phyloP scores from a whole-genome alignment of 2,329 filamentous ascomycete genomes.

The Penicillium sp. region DNA sequence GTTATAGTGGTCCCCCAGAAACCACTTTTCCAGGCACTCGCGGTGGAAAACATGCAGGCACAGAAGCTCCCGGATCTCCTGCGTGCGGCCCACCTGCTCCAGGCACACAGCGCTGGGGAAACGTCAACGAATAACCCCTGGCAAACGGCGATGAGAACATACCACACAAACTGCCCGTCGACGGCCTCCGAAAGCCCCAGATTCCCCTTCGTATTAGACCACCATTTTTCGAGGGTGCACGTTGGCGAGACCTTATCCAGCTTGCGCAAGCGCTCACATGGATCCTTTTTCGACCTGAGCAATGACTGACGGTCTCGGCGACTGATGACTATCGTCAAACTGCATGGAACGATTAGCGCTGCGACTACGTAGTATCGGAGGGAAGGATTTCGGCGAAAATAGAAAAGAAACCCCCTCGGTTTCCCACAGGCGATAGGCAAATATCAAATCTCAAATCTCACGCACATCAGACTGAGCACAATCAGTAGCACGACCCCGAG shows the following conservation, averaged over 20 bases:
- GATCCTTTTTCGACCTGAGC: conserved; percentile 24
- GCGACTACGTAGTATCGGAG: conserved; percentile 5
- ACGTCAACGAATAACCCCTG: not conserved
- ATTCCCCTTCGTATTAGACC: conserved; percentile 35
- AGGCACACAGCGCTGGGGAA: conserved; percentile 38
- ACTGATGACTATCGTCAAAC: conserved; percentile 37
- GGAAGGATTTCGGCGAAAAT: conserved; percentile 1
- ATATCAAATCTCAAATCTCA: conserved; percentile 3
- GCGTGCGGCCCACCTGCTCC: conserved; percentile 37
- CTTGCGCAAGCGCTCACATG: conserved; percentile 35
- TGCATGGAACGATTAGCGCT: conserved; percentile 11
- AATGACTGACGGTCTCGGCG: conserved; percentile 29
- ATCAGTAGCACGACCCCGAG: conserved; percentile 35
- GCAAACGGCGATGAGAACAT: conserved; percentile 9
- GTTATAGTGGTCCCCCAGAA: conserved; percentile 40
- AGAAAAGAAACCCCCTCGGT: not conserved
- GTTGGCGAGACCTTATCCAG: conserved; percentile 40
- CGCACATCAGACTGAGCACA: conserved; percentile 36
- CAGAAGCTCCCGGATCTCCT: conserved; percentile 41
- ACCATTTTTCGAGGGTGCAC: conserved; percentile 41
- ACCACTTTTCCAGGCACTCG: conserved; percentile 45
- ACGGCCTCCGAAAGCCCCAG: conserved; percentile 35
- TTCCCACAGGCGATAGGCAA: not conserved
- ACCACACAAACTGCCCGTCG: conserved; percentile 42
- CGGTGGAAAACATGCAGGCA: conserved; percentile 44